Evolutionary conservation across 441 rosid genomes (phyloP).

Genomic region (Manihot esculenta): DNA sequence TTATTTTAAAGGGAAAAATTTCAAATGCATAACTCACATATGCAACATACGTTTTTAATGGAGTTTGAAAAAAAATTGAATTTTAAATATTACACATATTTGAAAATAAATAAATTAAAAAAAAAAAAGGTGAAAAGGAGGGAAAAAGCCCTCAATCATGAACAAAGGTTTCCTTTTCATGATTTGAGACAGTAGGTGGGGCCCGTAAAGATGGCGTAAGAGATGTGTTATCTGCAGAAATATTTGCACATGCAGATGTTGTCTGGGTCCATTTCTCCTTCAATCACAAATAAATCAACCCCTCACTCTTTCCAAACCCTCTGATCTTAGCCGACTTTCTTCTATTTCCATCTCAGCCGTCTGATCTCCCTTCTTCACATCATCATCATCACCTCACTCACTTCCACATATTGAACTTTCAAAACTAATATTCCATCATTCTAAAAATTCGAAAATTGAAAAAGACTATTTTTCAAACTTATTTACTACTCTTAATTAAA

Average conservation of each 20-base stretch:
- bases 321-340: constrained; percentile 22
- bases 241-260: constrained; percentile 39
- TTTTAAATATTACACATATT: too few relatives aligned
- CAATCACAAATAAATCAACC: background rate
- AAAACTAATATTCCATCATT: too few relatives aligned
- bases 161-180: constrained; percentile 22
- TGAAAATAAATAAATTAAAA: background rate
- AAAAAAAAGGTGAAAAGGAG: constrained; percentile 7
- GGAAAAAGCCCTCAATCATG: constrained; percentile 17
- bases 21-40: too few relatives aligned
- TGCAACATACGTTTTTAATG: too few relatives aligned
- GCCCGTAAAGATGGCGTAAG: constrained; percentile 45
- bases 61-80: too few relatives aligned
- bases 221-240: constrained; percentile 31
- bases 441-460: too few relatives aligned
- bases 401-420: too few relatives aligned
- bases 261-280: constrained; percentile 21
- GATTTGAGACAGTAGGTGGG: constrained; percentile 31
- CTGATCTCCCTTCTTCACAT: background rate
- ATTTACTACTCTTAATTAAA: too few relatives aligned
- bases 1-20: too few relatives aligned
- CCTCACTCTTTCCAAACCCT: constrained; percentile 10
- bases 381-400: too few relatives aligned
- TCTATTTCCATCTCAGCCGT: background rate
- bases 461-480: too few relatives aligned